A percentile compares a stretch with the other conserved stretches of the same genome.
phyloP scores from a whole-genome alignment of 1,284 basidiomycete species.

The Phlebopus sp. region DNA sequence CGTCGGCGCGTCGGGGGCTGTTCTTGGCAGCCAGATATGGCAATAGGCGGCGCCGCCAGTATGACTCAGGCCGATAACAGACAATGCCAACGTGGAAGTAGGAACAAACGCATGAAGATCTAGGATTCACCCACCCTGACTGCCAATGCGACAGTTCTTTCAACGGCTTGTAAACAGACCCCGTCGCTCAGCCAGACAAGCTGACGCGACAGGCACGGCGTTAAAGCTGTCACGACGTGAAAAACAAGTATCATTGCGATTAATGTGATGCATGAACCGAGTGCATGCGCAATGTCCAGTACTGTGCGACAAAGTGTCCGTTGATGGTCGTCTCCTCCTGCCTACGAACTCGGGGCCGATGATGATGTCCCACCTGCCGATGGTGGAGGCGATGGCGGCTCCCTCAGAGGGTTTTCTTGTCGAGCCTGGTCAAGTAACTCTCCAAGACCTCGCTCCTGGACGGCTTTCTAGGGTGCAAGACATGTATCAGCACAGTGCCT shows the following conservation, averaged over 20 bases:
- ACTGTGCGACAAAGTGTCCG: not conserved
- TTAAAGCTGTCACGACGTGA: no score
- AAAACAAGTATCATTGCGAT: no score
- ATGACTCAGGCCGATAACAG: not conserved
- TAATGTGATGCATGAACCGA: no score
- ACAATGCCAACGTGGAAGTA: not conserved
- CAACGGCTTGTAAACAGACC: no score
- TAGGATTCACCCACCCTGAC: no score
- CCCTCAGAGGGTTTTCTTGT: constrained; percentile 74
- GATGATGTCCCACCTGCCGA: constrained; percentile 13
- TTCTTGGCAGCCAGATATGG: not conserved
- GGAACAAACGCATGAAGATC: not conserved
- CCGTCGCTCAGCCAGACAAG: not conserved
- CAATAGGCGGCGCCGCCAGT: not conserved
- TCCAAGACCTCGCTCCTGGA: constrained; percentile 76
- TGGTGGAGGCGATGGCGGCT: constrained; percentile 35
- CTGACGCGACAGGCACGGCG: no score
- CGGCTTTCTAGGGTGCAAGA: constrained; percentile 60
- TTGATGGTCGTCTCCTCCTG: not conserved
- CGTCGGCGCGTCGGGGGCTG: constrained; percentile 1
- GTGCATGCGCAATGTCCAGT: not conserved
- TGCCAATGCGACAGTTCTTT: no score
- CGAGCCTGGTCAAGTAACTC: constrained; percentile 77
- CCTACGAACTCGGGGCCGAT: constrained; percentile 14
- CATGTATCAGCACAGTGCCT: not conserved